phyloP scores from a whole-genome alignment of 2,329 filamentous ascomycete genomes.

The Penicillium sp. region DNA sequence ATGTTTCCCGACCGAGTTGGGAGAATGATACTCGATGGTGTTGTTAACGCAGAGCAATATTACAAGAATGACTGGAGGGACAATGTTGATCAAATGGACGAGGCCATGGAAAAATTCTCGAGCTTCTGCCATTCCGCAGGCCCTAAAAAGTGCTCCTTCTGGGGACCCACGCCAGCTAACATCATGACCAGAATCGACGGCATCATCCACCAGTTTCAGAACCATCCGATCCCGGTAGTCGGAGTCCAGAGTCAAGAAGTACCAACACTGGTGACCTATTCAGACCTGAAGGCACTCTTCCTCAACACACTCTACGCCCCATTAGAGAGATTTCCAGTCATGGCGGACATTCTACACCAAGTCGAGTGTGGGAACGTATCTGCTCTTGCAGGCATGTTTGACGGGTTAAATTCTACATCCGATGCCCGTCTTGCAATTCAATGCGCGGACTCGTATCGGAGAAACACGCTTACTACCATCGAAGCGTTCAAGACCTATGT shows the following conservation, averaged over 20 bases:
- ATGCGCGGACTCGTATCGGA: not conserved
- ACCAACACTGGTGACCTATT: not conserved
- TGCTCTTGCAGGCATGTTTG: constrained; percentile 14
- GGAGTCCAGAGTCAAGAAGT: not conserved
- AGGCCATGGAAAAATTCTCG: constrained; percentile 57
- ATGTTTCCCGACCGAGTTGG: constrained; percentile 46
- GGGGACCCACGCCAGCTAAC: constrained; percentile 13
- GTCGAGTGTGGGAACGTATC: constrained; percentile 13
- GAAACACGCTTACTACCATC: not conserved
- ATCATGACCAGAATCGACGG: not conserved
- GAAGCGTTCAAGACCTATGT: not conserved
- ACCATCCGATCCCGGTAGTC: not conserved
- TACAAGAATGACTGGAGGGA: constrained; percentile 53
- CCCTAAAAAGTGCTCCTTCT: constrained; percentile 20
- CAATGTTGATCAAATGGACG: constrained; percentile 57
- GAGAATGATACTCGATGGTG: constrained; percentile 47
- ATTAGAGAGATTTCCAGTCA: constrained; percentile 43
- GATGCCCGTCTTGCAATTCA: constrained; percentile 10
- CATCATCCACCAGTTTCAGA: not conserved
- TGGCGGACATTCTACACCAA: constrained; percentile 48
- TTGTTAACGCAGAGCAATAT: constrained; percentile 49
- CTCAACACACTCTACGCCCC: not conserved
- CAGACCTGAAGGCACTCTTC: not conserved
- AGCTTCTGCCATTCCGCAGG: constrained; percentile 57
- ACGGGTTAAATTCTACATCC: constrained; percentile 12